phyloP scores from a whole-genome alignment of 2,329 filamentous ascomycete species.

The Microsporum audouinii region DNA sequence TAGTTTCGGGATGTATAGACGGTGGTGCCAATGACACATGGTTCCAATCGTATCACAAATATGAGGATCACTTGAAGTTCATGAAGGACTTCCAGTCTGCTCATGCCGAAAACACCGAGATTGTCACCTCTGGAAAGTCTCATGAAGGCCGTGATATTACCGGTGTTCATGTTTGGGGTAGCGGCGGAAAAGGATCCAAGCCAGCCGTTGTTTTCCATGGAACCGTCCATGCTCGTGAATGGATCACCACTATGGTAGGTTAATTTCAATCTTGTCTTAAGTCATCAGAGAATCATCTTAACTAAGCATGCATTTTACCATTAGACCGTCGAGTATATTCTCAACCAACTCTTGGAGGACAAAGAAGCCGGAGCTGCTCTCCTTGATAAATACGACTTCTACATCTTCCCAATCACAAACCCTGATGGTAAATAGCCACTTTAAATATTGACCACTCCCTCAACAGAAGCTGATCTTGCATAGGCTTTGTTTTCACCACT shows the following conservation, averaged over 20 bases:
- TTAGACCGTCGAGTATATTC: slow-evolving; percentile 38
- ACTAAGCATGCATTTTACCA: not conserved
- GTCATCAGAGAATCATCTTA: not conserved
- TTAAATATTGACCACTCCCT: not conserved
- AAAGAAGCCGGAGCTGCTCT: slow-evolving; percentile 37
- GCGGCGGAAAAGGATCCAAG: slow-evolving; percentile 34
- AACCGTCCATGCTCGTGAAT: slow-evolving; percentile 50
- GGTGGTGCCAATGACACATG: slow-evolving; percentile 31
- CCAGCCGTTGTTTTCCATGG: slow-evolving; percentile 47
- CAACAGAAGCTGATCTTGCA: not conserved
- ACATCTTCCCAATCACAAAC: slow-evolving; percentile 53
- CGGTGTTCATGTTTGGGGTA: slow-evolving; percentile 45
- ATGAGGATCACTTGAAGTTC: slow-evolving; percentile 42
- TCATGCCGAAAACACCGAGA: slow-evolving; percentile 38
- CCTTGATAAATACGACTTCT: slow-evolving; percentile 51
- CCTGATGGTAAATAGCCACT: slow-evolving; percentile 39
- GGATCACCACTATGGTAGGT: slow-evolving; percentile 45
- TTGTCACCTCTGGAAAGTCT: slow-evolving; percentile 42
- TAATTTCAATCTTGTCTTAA: not conserved
- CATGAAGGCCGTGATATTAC: slow-evolving; percentile 35
- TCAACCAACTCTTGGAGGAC: slow-evolving; percentile 38
- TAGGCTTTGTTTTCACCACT: slow-evolving; percentile 47
- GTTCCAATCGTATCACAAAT: slow-evolving; percentile 45
- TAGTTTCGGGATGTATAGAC: slow-evolving; percentile 9
- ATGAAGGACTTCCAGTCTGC: slow-evolving; percentile 37